These are phyloP conservation scores for Colletotrichum scovillei DNA, from an alignment of 2,329 filamentous ascomycete species.

Conservation along the genomic window DNA sequence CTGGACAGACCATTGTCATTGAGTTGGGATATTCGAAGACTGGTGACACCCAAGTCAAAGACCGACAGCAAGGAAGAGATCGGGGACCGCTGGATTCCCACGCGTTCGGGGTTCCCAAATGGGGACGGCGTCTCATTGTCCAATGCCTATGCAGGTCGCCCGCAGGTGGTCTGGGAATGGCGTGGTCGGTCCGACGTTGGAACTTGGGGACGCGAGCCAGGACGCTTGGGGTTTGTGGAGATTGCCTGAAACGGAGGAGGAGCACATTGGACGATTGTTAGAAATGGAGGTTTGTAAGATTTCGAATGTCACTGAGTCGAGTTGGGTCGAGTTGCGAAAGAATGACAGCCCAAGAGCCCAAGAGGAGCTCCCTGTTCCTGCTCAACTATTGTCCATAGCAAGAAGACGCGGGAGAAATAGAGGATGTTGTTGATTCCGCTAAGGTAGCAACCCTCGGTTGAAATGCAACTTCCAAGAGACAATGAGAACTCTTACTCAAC, in stretches of 20 bases:
- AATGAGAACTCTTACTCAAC: neutral
- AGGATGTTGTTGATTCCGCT: neutral
- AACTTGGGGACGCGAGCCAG: neutral
- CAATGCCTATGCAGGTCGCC: neutral
- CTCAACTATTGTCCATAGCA: too few species aligned
- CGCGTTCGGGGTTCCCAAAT: neutral
- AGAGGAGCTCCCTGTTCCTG: neutral
- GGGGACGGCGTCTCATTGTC: neutral
- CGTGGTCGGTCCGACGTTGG: constrained; percentile 3
- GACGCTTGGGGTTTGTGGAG: constrained; percentile 9
- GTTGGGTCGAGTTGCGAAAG: neutral
- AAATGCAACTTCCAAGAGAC: neutral
- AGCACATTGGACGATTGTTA: neutral
- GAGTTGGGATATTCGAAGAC: neutral
- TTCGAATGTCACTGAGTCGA: constrained; percentile 8
- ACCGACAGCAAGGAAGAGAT: neutral
- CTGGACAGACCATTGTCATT: neutral
- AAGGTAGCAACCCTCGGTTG: too few species aligned
- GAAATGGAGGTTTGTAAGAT: neutral
- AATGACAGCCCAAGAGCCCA: neutral
- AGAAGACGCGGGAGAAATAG: neutral
- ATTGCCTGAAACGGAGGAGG: constrained; percentile 17
- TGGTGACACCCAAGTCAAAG: neutral
- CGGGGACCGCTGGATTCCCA: neutral
- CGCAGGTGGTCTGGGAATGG: constrained; percentile 1